A percentile compares a stretch with the other conserved stretches of the same genome.
Conservation (phyloP, 345 rosid genomes). For the Eutrema japonicum region DNA sequence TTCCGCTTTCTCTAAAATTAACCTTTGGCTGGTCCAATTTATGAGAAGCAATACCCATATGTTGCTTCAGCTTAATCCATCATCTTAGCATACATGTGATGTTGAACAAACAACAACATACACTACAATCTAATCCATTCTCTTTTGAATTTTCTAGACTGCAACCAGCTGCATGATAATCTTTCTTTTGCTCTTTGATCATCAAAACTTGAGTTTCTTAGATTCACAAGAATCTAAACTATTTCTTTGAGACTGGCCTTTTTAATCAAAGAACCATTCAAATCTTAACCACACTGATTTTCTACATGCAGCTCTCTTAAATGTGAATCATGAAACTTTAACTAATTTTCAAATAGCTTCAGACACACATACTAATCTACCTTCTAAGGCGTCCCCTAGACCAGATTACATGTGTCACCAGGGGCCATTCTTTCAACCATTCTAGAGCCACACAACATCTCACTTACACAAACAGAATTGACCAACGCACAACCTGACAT, state of each 20-base stretch:
- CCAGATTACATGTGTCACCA: too few relatives aligned
- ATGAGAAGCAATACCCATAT: too few relatives aligned
- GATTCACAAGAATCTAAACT: not conserved
- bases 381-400: too few relatives aligned
- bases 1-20: too few relatives aligned
- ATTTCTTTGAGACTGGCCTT: not conserved
- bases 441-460: too few relatives aligned
- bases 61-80: not conserved
- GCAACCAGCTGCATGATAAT: not conserved
- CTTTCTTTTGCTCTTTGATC: not conserved
- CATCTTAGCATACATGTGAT: too few relatives aligned
- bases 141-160: not conserved
- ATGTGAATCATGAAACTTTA: too few relatives aligned
- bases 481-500: not conserved
- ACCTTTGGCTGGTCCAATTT: too few relatives aligned
- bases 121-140: not conserved
- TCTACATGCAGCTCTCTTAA: not conserved
- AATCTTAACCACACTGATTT: not conserved
- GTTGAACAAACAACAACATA: not conserved
- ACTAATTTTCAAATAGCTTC: too few relatives aligned
- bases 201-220: not conserved
- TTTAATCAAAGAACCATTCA: not conserved
- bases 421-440: too few relatives aligned
- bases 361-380: too few relatives aligned
- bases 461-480: too few relatives aligned